Evolutionary conservation across 2,329 filamentous ascomycete species (phyloP), one percentile per base, ranked within the genome.

Genomic region (Nemania sp.): DNA sequence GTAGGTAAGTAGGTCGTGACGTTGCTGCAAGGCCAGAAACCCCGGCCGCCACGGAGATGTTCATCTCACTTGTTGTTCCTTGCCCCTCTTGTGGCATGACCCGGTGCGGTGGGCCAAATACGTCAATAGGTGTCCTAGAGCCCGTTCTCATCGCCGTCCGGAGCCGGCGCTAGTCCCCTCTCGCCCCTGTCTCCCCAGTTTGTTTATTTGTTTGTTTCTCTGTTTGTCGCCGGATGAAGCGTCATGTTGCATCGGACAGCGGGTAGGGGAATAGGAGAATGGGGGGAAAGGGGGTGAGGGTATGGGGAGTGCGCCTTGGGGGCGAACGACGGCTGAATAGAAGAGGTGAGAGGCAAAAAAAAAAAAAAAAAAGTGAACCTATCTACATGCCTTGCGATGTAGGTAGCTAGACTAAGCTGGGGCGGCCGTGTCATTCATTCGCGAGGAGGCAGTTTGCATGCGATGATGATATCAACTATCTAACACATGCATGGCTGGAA

Each of bases 401-500:
- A 32, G 32, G 5, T 32, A 32, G 32, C 32, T 8, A 35, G 32
- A 35, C 32, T 35, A 11, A 35, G 32, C n/a, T n/a, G n/a, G n/a
- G n/a, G n/a, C n/a, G n/a, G n/a, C n/a, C n/a, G n/a, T n/a, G n/a
- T n/a, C n/a, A n/a, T n/a, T n/a, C 7, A 35, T 7, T 35, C 7
- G 32, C 11, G 32, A 35, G 32, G 32, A 35, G 32, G 2, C 7
- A 35, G n/a, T n/a, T n/a, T n/a, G n/a, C n/a, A 15, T 3, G 47
- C 35, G 29, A 56, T 15, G 57, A 55, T 60, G 56, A 38, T 56
- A 66, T 53, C 45, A 15, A 58, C 18, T 66, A 51, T 38, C 53
- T 45, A 58, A 62, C 47, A 58, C 58, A 62, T 66, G 58, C 58
- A 57, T 66, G 54, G 35, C 26, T 53, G 4, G n/a, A 53, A 49